These are phyloP conservation scores for Actinidia arguta DNA, from an alignment of 179 eudicot genomes.

Conservation along the genomic window DNA sequence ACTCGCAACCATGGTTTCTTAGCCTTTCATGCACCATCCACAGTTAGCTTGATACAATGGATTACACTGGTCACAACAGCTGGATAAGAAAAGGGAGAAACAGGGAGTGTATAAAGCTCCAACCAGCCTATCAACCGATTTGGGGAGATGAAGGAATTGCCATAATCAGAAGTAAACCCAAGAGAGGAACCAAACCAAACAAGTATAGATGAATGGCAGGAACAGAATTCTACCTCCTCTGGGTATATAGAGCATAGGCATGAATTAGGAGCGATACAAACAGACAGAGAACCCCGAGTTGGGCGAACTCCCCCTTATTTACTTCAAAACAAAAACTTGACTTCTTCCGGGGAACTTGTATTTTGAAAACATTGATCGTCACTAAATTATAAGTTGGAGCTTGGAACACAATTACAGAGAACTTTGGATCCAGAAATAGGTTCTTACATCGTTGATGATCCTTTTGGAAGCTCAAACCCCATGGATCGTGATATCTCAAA, in stretches of 20 bases:
- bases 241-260: neutral
- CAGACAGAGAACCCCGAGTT: neutral
- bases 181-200: neutral
- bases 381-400: neutral
- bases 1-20: too few species aligned
- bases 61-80: too few species aligned
- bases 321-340: neutral
- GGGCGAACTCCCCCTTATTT: neutral
- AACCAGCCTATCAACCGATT: neutral
- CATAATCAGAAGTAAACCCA: neutral
- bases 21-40: too few species aligned
- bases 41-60: too few species aligned
- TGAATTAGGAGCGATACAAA: neutral
- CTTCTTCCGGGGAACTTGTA: neutral
- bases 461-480: neutral
- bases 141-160: neutral
- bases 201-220: neutral
- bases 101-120: neutral
- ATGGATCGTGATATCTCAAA: neutral
- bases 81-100: too few species aligned
- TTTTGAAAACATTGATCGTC: neutral
- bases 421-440: neutral
- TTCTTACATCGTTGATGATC: neutral
- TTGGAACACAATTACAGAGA: neutral
- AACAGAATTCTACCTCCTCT: constrained; percentile 1